Percentiles rank a stretch among this genome's conserved stretches.
phyloP scores from a whole-genome alignment of 495 filamentous ascomycete species.

The Lophiotrema nucula region DNA sequence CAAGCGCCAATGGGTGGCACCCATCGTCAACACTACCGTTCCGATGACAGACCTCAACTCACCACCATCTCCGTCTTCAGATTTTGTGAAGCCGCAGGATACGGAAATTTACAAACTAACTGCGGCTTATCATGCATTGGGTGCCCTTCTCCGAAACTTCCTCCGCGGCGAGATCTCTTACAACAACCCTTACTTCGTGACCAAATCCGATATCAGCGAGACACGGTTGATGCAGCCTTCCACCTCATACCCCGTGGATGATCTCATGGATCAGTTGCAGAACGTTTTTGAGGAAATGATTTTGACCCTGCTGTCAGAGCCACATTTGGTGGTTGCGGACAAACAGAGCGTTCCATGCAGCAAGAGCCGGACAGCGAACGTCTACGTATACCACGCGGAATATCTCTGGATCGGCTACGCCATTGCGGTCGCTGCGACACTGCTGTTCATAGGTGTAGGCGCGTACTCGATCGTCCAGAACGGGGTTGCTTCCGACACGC shows the following conservation, averaged over 20 bases:
- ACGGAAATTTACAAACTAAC: conserved; percentile 37
- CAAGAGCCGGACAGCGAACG: conserved; percentile 35
- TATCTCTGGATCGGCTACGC: conserved; percentile 46
- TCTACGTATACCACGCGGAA: conserved; percentile 36
- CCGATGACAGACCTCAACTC: not conserved
- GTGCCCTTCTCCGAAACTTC: conserved; percentile 36
- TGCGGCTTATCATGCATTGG: conserved; percentile 40
- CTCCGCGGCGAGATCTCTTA: conserved; percentile 36
- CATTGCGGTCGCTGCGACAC: conserved; percentile 35
- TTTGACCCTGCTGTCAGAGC: conserved; percentile 41
- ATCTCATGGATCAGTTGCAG: conserved; percentile 35
- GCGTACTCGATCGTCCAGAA: conserved; percentile 37
- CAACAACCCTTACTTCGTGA: conserved; percentile 25
- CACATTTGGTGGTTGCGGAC: conserved; percentile 37
- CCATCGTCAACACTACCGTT: conserved; percentile 28
- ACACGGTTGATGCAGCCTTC: conserved; percentile 37
- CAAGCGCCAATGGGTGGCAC: conserved; percentile 24
- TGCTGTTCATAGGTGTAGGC: conserved; percentile 39
- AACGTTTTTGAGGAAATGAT: conserved; percentile 43
- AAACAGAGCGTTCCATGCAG: conserved; percentile 27
- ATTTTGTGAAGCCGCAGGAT: conserved; percentile 25
- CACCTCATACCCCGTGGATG: conserved; percentile 32
- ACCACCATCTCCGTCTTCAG: conserved; percentile 5
- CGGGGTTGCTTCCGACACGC: conserved; percentile 43
- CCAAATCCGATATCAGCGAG: conserved; percentile 39